These are phyloP conservation scores for Daldinia childiae DNA, from an alignment of 495 filamentous ascomycete species.

Conservation along the genomic window DNA sequence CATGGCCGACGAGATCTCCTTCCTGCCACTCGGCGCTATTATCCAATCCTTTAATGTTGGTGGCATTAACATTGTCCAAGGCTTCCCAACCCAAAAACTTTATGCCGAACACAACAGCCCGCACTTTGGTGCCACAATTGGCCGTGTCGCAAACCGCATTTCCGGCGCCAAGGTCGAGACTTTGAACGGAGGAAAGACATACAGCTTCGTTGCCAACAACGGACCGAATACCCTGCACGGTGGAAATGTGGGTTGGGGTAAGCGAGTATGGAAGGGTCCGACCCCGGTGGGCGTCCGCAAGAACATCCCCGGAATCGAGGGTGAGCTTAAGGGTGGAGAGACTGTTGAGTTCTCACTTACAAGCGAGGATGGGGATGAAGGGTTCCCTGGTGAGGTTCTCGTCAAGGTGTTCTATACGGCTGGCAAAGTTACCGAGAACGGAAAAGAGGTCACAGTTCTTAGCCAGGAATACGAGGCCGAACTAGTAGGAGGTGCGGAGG, in stretches of 20 bases:
- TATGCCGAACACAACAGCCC: conserved; percentile 79
- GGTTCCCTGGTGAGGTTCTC: conserved; percentile 85
- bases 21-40: conserved; percentile 87
- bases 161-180: conserved; percentile 72
- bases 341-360: conserved; percentile 77
- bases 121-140: conserved; percentile 93
- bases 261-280: conserved; percentile 82
- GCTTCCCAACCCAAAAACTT: conserved; percentile 75
- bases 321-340: conserved; percentile 73
- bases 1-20: conserved; percentile 64
- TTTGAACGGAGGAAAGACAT: conserved; percentile 74
- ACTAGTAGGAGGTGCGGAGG: conserved; percentile 77
- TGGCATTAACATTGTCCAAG: conserved; percentile 84
- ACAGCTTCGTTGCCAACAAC: conserved; percentile 77
- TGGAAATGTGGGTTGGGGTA: conserved; percentile 83
- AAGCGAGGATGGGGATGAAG: conserved; percentile 81
- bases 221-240: conserved; percentile 84
- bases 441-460: conserved; percentile 71
- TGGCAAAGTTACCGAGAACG: conserved; percentile 68
- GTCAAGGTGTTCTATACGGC: conserved; percentile 80
- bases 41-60: conserved; percentile 84
- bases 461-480: conserved; percentile 90
- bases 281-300: conserved; percentile 60
- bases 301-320: conserved; percentile 55
- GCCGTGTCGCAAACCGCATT: conserved; percentile 89